Evolutionary conservation across 176 grass and related monocot species (phyloP).

Genomic region (Lolium perenne): DNA sequence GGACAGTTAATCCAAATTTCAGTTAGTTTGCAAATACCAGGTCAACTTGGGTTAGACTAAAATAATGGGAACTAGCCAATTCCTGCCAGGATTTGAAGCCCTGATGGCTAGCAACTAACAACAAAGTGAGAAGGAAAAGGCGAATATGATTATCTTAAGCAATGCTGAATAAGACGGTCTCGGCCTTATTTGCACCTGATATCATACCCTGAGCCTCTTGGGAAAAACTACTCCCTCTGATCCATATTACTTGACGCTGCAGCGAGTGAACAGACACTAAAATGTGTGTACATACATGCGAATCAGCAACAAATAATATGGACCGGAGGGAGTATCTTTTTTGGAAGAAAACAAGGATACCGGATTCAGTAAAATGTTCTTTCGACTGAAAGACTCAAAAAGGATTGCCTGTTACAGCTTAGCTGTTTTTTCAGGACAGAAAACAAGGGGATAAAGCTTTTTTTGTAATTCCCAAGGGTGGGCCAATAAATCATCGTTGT

Average conservation of each 20-base stretch:
- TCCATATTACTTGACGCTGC: too few species aligned
- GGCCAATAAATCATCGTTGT: neutral
- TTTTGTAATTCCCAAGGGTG: slow-evolving; percentile 9
- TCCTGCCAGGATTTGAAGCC: slow-evolving; percentile 3
- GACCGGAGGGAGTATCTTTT: neutral
- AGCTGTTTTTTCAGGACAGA: slow-evolving; percentile 25
- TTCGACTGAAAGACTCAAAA: slow-evolving; percentile 25
- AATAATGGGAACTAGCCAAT: neutral
- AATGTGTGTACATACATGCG: too few species aligned
- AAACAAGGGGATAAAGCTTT: slow-evolving; percentile 17
- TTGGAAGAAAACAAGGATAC: neutral
- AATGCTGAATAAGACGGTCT: neutral
- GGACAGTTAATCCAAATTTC: slow-evolving; percentile 25
- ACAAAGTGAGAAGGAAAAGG: slow-evolving; percentile 9
- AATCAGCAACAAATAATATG: too few species aligned
- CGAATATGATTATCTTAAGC: neutral
- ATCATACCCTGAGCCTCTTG: neutral
- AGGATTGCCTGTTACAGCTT: slow-evolving; percentile 31
- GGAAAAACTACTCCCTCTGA: neutral
- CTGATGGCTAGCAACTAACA: slow-evolving; percentile 2
- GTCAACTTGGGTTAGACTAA: neutral
- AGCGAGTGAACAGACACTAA: too few species aligned
- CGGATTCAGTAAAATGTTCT: slow-evolving; percentile 25
- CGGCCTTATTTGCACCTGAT: slow-evolving; percentile 11
- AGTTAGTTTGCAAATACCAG: neutral